Base-by-base conservation (phyloP, 1,284 basidiomycete genomes). In the Trichosporon asahii region DNA sequence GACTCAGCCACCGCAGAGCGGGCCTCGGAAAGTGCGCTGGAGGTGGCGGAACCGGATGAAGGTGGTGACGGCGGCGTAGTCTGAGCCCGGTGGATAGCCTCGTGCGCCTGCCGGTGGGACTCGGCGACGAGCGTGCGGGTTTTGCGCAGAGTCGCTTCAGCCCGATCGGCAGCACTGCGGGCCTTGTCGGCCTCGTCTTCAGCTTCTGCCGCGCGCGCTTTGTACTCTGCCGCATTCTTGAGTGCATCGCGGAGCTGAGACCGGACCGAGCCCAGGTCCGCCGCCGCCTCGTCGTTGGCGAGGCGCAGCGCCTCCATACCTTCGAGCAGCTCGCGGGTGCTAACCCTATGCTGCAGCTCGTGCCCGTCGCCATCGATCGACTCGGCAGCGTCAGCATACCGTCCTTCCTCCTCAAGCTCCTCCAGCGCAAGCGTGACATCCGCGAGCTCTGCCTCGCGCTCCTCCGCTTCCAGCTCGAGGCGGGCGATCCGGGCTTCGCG, bases 321-420 rank as follows among this genome's bases (percentile, higher is more conserved):
- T 25, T 68, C 67, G 6, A 64, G 67, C 49, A 68, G 35, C 18
- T 65, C 64, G 29, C 53, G 53, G 5, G 25, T 49, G 29, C 67
- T 65, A 1, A 37, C 64, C 2, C 67, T 64, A 11, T 23, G 37
- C 35, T 68, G 67, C 35, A 37, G 35, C 67, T 40, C 49, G 27
- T 29, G 15, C 1, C 29, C 57, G 27, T 9, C 29, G 18, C 18
- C 57, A 14, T 61, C 29, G 4, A 21, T 8, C 53, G 55, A 25
- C 33, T 66, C 65, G n/a, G n/a, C 49, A 8, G 29, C 33, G 21
- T 66, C 65, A 1, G 49, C 65, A 14, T 40, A 33, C 12, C 53
- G 49, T 11, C 21, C 49, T 1, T n/a, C 65, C 8, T 66, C 46
- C 53, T 66, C 49, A 53, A 57, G 23, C 53, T 33, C 33, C 23